Conservation (phyloP, 345 rosid genomes). For the Eucalyptus marginata region DNA sequence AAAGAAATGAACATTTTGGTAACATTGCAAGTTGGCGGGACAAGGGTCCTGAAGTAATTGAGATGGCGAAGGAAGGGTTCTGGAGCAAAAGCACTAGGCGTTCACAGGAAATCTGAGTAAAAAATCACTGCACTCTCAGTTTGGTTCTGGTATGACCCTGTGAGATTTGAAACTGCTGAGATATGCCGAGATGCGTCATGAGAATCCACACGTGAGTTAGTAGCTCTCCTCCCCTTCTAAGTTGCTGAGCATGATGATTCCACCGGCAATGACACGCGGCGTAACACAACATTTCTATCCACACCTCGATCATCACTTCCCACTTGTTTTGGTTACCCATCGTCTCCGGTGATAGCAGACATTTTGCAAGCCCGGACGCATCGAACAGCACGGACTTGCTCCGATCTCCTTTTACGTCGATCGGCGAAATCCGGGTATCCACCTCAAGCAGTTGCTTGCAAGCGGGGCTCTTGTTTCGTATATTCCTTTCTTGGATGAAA, state of each 20-base stretch:
- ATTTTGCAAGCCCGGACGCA: background rate
- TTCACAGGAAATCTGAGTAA: background rate
- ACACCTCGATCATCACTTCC: background rate
- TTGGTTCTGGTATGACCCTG: background rate
- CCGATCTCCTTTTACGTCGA: conserved; percentile 4
- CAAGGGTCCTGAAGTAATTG: no score
- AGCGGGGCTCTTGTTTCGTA: background rate
- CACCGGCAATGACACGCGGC: background rate
- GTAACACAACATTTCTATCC: background rate
- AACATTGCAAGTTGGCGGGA: no score
- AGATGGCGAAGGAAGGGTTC: background rate
- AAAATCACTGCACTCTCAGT: background rate
- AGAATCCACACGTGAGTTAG: background rate
- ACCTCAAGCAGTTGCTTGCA: background rate
- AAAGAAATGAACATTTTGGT: no score
- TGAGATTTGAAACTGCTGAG: background rate
- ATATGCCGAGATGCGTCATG: background rate
- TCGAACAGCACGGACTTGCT: conserved; percentile 21
- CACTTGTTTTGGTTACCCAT: background rate
- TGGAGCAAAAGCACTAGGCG: accelerated
- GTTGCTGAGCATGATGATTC: background rate
- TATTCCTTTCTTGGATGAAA: background rate
- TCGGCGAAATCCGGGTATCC: background rate
- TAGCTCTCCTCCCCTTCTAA: background rate
- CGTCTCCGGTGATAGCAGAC: background rate